Evolutionary conservation across 116 monocot species (phyloP).

Genomic region (Iris pallida): DNA sequence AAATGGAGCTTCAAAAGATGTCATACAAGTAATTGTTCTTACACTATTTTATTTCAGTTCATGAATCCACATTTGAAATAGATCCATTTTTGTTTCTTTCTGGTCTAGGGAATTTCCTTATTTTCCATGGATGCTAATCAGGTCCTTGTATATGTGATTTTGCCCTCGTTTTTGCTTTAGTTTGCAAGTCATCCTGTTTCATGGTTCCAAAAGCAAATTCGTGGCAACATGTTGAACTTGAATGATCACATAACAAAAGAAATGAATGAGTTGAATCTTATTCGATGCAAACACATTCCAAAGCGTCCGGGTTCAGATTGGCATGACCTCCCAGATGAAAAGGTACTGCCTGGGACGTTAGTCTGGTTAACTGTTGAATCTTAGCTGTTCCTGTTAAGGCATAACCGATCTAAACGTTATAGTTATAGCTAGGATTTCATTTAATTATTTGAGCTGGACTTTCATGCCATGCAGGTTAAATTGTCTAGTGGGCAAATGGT

Average conservation of each 20-base stretch:
- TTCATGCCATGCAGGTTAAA: constrained; percentile 55
- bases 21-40: constrained; percentile 49
- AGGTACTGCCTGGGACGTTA: constrained; percentile 27
- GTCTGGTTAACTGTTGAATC: too few relatives aligned
- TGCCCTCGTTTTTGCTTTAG: constrained; percentile 29
- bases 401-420: too few relatives aligned
- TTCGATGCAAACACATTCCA: constrained; percentile 84
- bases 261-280: constrained; percentile 94
- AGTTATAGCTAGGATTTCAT: too few relatives aligned
- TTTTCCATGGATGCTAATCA: too few relatives aligned
- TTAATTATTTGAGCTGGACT: neutral
- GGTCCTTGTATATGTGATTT: neutral
- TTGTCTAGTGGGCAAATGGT: constrained; percentile 74
- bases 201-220: constrained; percentile 92
- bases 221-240: constrained; percentile 44
- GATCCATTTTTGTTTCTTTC: too few relatives aligned
- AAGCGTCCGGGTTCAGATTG: constrained; percentile 84
- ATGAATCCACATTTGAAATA: too few relatives aligned
- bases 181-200: constrained; percentile 69
- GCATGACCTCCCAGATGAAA: constrained; percentile 92
- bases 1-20: constrained; percentile 71
- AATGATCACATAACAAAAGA: constrained; percentile 92
- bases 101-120: too few relatives aligned
- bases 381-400: too few relatives aligned
- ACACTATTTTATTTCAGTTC: too few relatives aligned